Base-by-base conservation (phyloP, 257 asterid genomes). In the Jacaranda copaia region DNA sequence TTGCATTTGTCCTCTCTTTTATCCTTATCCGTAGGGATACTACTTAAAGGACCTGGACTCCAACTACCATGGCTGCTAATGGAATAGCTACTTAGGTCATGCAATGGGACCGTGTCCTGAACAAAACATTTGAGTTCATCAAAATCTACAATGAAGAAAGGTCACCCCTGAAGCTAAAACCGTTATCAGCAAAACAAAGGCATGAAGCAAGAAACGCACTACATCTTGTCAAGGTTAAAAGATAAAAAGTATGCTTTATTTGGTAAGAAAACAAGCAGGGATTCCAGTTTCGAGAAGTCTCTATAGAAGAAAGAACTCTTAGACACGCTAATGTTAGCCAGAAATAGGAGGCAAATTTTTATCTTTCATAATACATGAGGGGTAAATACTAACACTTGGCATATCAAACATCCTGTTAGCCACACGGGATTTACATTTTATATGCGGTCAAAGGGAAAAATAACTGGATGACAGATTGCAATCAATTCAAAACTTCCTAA, bases 11-110 rank as follows among this genome's bases (percentile, higher is more conserved):
- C 83, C 25, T 76, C 88, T 51, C 67, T 60, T 12, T 63, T 63
- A 62, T 39, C 25, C 15, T 63, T 67, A 66, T 43, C 36, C 19
- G 49, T 25, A 7, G 68, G 74, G 57, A 75, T 77, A 36, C 70
- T 79, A 70, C 10, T 72, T 53, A 76, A 68, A 51, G 73, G 38
- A 59, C 84, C 89, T 0, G 88, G 88, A 68, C 86, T 89, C 88
- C 91, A 91, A 82, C 98, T 91, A 60, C 91, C 96, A n/a, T 73
- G 86, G 75, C 96, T 88, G 88, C 96, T 87, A 68, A 71, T 43
- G 46, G 96, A 81, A 80, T 82, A 75, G 75, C 80, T 53, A 84
- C 86, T 70, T 2, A 70, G 81, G 40, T 84, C 91, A 15, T 75
- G 77, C 52, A 73, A 60, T 45, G 68, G 58, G 36, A 57, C 38